Evolutionary conservation across 2,329 filamentous ascomycete species (phyloP), one percentile per base, ranked within the genome.

Genomic region (Huntiella moniliformis): DNA sequence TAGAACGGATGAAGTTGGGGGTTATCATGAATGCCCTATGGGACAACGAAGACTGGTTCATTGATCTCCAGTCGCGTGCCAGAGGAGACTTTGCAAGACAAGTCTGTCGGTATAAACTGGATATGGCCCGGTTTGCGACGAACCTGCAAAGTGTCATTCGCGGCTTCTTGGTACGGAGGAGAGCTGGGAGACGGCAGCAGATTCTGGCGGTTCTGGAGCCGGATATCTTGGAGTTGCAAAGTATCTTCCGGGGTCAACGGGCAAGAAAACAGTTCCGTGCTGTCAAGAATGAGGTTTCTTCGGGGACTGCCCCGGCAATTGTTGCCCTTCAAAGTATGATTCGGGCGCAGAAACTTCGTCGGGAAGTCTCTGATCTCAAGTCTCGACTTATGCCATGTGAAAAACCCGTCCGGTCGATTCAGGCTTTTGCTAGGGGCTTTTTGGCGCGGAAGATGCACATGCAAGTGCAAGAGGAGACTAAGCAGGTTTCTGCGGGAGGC

Each of bases 11-110:
- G 57, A 71, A 70, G 46, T 73, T 96, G 2, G 86, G 85, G 4
- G 67, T 80, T 42, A 70, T 76, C 46, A 96, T 98, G 91, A 82
- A 94, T 55, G 64, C 74, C 38, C 70, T 98, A 3, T 98, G 91
- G 91, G 81, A 91, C 51, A 71, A 74, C 10, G 91, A 98, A 60
- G 71, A 79, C 18, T 68, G 72, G 59, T 62, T 98, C 22, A 64
- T 88, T 38, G 80, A 93, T 44, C 67, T 98, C 7, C 92, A 98
- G 60, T 76, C 87, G 5, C 75, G 80, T 35, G 81, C 96, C 46
- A 77, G 91, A 49, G 92, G 86, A 45, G 85, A 92, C 55, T 94
- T 84, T 63, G 73, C 83, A 2, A 71, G 88, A 39, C 85, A 95
- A 58, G 74, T 96, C 48, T 74, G 79, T 52, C 73, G 75, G 51